These are phyloP conservation scores for Ceratocystis huliohia DNA, from an alignment of 2,329 filamentous ascomycete species.

Conservation along the genomic window DNA sequence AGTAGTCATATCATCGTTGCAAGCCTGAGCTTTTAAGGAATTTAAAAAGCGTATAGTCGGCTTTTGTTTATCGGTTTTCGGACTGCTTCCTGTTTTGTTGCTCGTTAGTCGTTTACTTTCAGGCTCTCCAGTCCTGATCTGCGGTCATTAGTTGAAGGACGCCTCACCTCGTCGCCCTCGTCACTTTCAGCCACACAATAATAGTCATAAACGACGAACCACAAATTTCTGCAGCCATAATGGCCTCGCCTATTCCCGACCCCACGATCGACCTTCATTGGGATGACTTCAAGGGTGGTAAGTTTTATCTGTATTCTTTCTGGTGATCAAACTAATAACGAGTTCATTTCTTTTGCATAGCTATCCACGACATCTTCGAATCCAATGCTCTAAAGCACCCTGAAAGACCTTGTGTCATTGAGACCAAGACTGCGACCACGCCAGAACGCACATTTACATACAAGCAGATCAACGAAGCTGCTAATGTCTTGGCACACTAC, in stretches of 20 bases:
- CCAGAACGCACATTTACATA: slow-evolving; percentile 65
- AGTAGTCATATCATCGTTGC: not conserved
- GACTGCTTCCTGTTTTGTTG: not conserved
- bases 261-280: slow-evolving; percentile 56
- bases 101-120: not conserved
- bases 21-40: not conserved
- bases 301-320: slow-evolving; percentile 10
- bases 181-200: not conserved
- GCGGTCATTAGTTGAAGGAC: not conserved
- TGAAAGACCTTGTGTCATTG: slow-evolving; percentile 40
- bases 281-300: slow-evolving; percentile 46
- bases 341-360: slow-evolving; percentile 12
- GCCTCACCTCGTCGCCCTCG: not conserved
- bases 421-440: slow-evolving; percentile 33
- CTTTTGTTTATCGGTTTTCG: not conserved
- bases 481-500: slow-evolving; percentile 69
- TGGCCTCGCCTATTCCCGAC: slow-evolving; percentile 38
- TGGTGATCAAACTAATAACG: not conserved
- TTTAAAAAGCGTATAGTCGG: not conserved
- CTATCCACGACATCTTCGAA: slow-evolving; percentile 59
- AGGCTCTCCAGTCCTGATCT: slow-evolving; percentile 15
- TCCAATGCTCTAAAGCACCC: slow-evolving; percentile 56
- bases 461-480: slow-evolving; percentile 70
- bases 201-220: not conserved
- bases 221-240: slow-evolving; percentile 2